Base-by-base conservation (phyloP, 176 grass and related monocot genomes). In the Phoenix dactylifera region DNA sequence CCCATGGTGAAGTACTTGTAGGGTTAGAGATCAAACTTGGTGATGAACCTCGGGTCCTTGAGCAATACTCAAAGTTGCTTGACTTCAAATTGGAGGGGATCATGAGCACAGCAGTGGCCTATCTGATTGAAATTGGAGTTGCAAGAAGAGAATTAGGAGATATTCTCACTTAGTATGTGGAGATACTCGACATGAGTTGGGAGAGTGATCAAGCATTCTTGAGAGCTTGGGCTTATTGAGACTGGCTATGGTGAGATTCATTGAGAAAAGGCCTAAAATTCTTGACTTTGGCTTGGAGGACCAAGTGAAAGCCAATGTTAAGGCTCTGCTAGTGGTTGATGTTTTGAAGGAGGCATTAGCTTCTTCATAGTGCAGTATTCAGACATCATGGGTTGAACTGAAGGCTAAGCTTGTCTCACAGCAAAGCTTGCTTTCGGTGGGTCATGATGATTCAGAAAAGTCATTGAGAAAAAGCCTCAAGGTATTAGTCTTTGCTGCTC, bases 21-120 rank as follows among this genome's bases (percentile, higher is more conserved):
- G 68, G 86, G 86, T 4, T 89, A 62, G 81, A 89, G 22, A 72
- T 89, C 49, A 77, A 63, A 53, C 67, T 77, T 0, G 16, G 0
- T 3, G 77, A 89, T 50, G 67, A 84, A 30, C 77, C 86, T 18
- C 70, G 70, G 17, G 86, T 81, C 57, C 71, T 89, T 14, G 77
- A 89, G 81, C 74, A 50, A 3, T 85, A 89, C 67, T 74, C 78
- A 24, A 78, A 89, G 71, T 61, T 85, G 53, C 86, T 89, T 15
- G 78, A 77, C 2, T 89, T 89, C 82, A 89, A 89, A 65, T 76
- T 89, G 67, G 82, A 89, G 74, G 86, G 86, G 1, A 89, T 82
- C 16, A 89, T 89, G 82, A 89, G 86, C 74, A 89, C 82, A 3
- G 82, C 86, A 16, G 51, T 89, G 15, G 82, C 81, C 5, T 89